Evolutionary conservation across 768 basidiomycete species (phyloP).

Genomic region (Russula sp.): DNA sequence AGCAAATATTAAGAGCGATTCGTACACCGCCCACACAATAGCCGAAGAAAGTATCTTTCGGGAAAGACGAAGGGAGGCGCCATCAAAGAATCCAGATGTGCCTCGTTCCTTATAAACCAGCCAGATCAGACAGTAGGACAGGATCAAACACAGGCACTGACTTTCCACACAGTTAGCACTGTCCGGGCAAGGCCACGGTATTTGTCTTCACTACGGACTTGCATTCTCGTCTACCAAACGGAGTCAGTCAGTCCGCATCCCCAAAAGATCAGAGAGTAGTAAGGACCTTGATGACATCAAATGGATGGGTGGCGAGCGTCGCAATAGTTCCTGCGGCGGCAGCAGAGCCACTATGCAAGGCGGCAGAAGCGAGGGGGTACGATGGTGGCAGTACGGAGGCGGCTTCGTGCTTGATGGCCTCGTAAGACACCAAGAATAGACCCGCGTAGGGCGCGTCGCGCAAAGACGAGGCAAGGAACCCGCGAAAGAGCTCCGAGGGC

Average conservation of each 20-base stretch:
- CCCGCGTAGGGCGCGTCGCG: slow-evolving; percentile 94
- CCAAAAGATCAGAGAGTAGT: neutral
- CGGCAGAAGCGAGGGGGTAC: slow-evolving; percentile 40
- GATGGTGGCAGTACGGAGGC: slow-evolving; percentile 42
- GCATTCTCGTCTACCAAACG: slow-evolving; percentile 69
- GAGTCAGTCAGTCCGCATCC: neutral
- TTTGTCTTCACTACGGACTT: slow-evolving; percentile 71
- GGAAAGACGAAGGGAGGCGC: slow-evolving; percentile 71
- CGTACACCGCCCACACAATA: slow-evolving; percentile 90
- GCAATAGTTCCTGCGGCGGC: slow-evolving; percentile 80
- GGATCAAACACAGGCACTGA: slow-evolving; percentile 29
- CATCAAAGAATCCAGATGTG: slow-evolving; percentile 75
- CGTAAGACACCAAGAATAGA: slow-evolving; percentile 81
- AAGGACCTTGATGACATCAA: slow-evolving; percentile 84
- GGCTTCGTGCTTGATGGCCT: slow-evolving; percentile 70
- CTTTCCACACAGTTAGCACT: slow-evolving; percentile 58
- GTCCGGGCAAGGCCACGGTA: slow-evolving; percentile 71
- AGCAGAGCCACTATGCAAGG: slow-evolving; percentile 58
- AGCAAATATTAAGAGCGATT: slow-evolving; percentile 61
- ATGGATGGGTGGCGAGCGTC: slow-evolving; percentile 83
- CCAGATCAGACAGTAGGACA: neutral
- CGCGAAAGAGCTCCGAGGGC: slow-evolving; percentile 74
- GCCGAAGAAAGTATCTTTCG: slow-evolving; percentile 86
- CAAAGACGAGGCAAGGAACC: slow-evolving; percentile 80
- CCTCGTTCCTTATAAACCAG: slow-evolving; percentile 64